These are phyloP conservation scores for Pharnaceum exiguum DNA, from an alignment of 148 eudicot genomes.

Conservation along the genomic window DNA sequence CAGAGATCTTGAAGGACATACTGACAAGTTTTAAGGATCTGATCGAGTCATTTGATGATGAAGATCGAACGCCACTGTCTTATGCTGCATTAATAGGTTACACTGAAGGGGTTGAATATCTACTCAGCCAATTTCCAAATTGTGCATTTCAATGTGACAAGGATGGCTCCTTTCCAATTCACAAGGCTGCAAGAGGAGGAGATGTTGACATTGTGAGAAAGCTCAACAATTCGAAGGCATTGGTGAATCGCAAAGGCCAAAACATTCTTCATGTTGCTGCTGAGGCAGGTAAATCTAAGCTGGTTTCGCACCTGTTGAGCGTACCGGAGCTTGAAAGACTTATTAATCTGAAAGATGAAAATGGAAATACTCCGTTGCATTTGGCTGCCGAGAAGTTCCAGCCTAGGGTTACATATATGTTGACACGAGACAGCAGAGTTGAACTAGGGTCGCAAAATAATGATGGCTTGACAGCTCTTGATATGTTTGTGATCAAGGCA, in stretches of 20 bases:
- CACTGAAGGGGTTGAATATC: conserved; percentile 3
- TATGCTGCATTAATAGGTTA: conserved; percentile 11
- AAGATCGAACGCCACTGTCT: conserved; percentile 13
- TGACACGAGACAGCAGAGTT: neutral
- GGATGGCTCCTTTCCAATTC: conserved; percentile 17
- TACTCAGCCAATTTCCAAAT: neutral
- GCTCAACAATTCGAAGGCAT: neutral
- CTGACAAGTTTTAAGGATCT: neutral
- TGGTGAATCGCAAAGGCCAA: conserved; percentile 1
- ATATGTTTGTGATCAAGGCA: neutral
- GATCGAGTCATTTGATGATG: neutral
- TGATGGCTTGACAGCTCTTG: neutral
- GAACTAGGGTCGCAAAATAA: neutral
- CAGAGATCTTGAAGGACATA: neutral
- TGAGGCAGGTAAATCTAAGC: neutral
- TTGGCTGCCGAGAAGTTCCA: neutral
- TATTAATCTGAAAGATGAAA: conserved; percentile 3
- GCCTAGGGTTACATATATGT: neutral
- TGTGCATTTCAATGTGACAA: neutral
- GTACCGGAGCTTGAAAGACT: neutral
- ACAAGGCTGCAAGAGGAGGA: conserved; percentile 11
- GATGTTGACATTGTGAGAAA: neutral
- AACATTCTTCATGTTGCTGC: conserved; percentile 10
- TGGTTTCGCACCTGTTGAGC: neutral
- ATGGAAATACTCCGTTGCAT: conserved; percentile 13